Percentiles rank a stretch among this genome's conserved stretches.
Conservation (phyloP, 805 yeast species). For the Schwanniomyces pseudopolymorphus region DNA sequence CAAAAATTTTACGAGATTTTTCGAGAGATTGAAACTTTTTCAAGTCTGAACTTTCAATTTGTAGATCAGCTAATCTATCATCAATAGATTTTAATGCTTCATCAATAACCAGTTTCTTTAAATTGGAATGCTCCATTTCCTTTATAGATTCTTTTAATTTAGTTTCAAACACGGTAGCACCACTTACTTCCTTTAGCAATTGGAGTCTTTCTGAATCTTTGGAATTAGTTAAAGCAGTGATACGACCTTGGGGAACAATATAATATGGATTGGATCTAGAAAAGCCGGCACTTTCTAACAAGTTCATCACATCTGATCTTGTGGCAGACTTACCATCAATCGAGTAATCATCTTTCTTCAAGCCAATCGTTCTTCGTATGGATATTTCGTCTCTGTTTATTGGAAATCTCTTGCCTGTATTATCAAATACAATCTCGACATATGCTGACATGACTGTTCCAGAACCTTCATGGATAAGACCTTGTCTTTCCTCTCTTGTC, state of each 20-base stretch:
- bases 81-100: conserved; percentile 71
- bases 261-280: conserved; percentile 89
- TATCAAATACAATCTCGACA: conserved; percentile 87
- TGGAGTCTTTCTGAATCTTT: conserved; percentile 79
- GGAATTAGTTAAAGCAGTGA: conserved; percentile 84
- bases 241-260: conserved; percentile 95
- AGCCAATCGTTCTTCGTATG: conserved; percentile 87
- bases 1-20: conserved; percentile 65
- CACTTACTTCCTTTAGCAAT: conserved; percentile 87
- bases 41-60: conserved; percentile 75
- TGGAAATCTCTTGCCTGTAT: conserved; percentile 73
- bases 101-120: conserved; percentile 68
- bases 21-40: conserved; percentile 68
- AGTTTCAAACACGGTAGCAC: conserved; percentile 86
- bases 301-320: conserved; percentile 74
- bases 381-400: conserved; percentile 65
- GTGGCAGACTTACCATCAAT: conserved; percentile 78
- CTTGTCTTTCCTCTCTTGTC: conserved; percentile 82
- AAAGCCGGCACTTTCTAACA: conserved; percentile 90
- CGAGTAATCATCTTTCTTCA: conserved; percentile 88
- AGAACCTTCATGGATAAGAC: conserved; percentile 86
- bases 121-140: conserved; percentile 73
- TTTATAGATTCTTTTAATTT: conserved; percentile 75
- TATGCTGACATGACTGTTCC: conserved; percentile 89
- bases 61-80: conserved; percentile 72